A percentile compares a stretch with the other conserved stretches of the same genome.
Conservation (phyloP, 495 filamentous ascomycete genomes). For the Cetradonia linearis region DNA sequence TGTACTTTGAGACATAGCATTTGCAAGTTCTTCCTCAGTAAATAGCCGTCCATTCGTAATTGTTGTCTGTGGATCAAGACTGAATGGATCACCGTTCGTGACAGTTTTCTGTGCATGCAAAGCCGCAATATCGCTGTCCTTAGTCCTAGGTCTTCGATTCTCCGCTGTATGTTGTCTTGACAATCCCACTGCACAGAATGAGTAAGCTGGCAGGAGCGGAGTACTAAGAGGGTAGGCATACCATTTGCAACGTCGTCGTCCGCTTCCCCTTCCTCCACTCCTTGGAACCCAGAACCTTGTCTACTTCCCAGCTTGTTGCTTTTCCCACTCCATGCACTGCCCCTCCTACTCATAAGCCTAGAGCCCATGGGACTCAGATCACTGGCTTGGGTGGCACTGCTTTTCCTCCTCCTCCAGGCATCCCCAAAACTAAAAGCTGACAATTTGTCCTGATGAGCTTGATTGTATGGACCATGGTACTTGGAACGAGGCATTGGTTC, state of each 20-base stretch:
- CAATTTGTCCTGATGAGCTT: constrained; percentile 39
- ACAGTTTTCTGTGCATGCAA: constrained; percentile 16
- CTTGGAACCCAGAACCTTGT: constrained; percentile 19
- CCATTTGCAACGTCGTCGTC: constrained; percentile 26
- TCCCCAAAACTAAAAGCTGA: constrained; percentile 41
- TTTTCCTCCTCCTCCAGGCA: constrained; percentile 31
- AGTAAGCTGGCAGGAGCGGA: background rate
- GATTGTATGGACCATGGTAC: constrained; percentile 43
- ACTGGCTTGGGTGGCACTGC: constrained; percentile 19
- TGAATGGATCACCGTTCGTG: constrained; percentile 10
- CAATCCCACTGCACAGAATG: constrained; percentile 21
- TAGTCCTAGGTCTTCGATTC: constrained; percentile 5
- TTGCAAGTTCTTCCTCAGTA: constrained; percentile 24
- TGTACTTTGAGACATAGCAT: constrained; percentile 25
- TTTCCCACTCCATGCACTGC: constrained; percentile 18
- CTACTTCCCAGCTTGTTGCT: constrained; percentile 19
- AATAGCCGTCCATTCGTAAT: constrained; percentile 22
- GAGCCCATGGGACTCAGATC: constrained; percentile 26
- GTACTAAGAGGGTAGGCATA: constrained; percentile 2
- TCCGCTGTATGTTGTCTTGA: constrained; percentile 23
- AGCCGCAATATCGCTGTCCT: constrained; percentile 9
- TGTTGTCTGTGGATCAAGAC: constrained; percentile 20
- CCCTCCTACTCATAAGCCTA: constrained; percentile 23
- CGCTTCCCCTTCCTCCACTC: constrained; percentile 22
- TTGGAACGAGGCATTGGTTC: constrained; percentile 42